phyloP scores from a whole-genome alignment of 257 asterid species.

The Nicotiana undulata region DNA sequence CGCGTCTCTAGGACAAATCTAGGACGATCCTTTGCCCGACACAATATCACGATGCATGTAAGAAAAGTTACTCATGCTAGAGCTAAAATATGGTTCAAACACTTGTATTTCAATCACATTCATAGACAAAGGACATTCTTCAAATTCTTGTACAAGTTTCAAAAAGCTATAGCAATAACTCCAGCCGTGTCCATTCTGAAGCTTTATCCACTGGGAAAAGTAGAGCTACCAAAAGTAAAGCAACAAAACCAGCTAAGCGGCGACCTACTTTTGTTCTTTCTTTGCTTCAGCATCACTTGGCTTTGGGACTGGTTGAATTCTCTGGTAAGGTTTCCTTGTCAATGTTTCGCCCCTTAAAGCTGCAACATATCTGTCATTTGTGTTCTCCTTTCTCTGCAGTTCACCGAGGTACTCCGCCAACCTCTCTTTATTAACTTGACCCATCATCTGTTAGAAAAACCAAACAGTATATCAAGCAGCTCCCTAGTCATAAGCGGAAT shows the following conservation, averaged over 20 bases:
- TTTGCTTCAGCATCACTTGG: constrained; percentile 25
- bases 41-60: background rate
- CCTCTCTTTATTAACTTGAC: constrained; percentile 80
- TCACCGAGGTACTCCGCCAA: constrained; percentile 81
- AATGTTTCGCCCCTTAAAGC: constrained; percentile 87
- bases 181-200: background rate
- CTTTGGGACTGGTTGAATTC: constrained; percentile 69
- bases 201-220: background rate
- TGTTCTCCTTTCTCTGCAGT: constrained; percentile 78
- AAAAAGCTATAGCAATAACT: background rate
- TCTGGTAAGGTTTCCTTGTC: constrained; percentile 77
- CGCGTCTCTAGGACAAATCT: background rate
- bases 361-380: constrained; percentile 89
- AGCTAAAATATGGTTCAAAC: background rate
- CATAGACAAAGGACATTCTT: background rate
- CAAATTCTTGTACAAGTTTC: background rate
- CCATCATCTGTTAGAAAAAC: constrained; percentile 63
- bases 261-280: constrained; percentile 28
- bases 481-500: background rate
- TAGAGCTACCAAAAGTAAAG: background rate
- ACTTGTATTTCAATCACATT: background rate
- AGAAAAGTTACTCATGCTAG: background rate
- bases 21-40: background rate
- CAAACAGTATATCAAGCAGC: background rate
- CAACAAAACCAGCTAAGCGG: background rate